Percentiles rank a stretch among this genome's conserved stretches.
phyloP scores from a whole-genome alignment of 139 green algal species.

The Asterochloris erici region DNA sequence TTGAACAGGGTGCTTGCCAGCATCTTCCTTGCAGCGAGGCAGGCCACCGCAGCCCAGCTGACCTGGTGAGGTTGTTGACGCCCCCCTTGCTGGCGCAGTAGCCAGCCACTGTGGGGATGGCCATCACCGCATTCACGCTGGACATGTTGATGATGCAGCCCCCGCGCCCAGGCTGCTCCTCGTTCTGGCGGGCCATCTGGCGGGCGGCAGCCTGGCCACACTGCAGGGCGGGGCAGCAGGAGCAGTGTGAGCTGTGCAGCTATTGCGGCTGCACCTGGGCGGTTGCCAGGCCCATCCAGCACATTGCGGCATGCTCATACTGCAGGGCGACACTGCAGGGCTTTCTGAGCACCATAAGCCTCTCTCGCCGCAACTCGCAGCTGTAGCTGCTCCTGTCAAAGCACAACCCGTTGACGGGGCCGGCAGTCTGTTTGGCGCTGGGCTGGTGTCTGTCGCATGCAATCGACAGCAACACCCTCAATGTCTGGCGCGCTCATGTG shows the following conservation, averaged over 20 bases:
- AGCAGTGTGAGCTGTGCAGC: background rate
- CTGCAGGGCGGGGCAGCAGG: conserved; percentile 19
- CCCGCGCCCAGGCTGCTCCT: conserved; percentile 31
- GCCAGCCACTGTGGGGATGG: conserved; percentile 60
- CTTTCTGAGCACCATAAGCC: background rate
- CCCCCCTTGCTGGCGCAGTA: conserved; percentile 87
- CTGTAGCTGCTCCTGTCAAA: background rate
- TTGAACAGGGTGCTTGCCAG: too few relatives aligned
- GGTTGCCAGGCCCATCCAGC: background rate
- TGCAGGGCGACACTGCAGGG: background rate
- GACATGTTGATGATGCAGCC: conserved; percentile 84
- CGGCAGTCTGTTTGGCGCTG: background rate
- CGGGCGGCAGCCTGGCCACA: conserved; percentile 54
- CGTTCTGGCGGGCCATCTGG: conserved; percentile 69
- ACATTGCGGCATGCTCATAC: background rate
- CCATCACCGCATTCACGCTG: conserved; percentile 76
- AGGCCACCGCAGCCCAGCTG: background rate
- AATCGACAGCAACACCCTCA: background rate
- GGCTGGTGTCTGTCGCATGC: background rate
- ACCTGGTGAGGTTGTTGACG: conserved; percentile 77
- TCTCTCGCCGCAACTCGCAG: background rate
- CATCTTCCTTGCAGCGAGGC: too few relatives aligned
- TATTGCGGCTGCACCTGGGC: background rate
- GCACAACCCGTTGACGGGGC: background rate
- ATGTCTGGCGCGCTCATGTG: too few relatives aligned